A percentile compares a stretch with the other conserved stretches of the same genome.
Conservation (phyloP, 2,329 filamentous ascomycete species). For the Didymella segeticola region DNA sequence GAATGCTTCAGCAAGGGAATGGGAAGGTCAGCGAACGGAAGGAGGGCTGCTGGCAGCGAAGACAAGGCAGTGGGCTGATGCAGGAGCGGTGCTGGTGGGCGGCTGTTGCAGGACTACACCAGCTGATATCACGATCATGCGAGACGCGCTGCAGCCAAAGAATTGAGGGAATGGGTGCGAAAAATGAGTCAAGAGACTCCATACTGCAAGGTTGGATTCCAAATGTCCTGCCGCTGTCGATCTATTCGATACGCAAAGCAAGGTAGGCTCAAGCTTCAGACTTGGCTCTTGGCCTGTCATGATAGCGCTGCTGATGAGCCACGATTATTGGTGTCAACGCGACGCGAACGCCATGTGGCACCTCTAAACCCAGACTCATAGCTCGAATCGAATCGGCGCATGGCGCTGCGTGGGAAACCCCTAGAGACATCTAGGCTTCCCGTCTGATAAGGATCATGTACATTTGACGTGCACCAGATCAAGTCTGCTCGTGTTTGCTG, state of each 20-base stretch:
- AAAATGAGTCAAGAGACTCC: no score
- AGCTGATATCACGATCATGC: conserved; percentile 48
- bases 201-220: no score
- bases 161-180: not conserved
- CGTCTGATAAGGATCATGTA: not conserved
- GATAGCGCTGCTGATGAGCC: not conserved
- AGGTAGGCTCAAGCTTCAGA: not conserved
- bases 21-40: conserved; percentile 39
- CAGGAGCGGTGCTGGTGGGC: conserved; percentile 53
- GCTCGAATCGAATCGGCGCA: not conserved
- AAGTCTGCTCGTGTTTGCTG: not conserved
- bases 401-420: not conserved
- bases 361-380: not conserved
- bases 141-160: conserved; percentile 25
- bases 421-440: not conserved
- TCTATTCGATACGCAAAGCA: not conserved
- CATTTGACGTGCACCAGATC: not conserved
- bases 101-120: conserved; percentile 58
- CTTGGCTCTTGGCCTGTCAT: not conserved
- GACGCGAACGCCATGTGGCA: not conserved
- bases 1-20: conserved; percentile 51
- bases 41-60: conserved; percentile 35
- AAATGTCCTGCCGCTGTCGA: not conserved
- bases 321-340: not conserved
- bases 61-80: conserved; percentile 42